phyloP scores from a whole-genome alignment of 1,284 basidiomycete species.

The Megacollybia platyphylla region DNA sequence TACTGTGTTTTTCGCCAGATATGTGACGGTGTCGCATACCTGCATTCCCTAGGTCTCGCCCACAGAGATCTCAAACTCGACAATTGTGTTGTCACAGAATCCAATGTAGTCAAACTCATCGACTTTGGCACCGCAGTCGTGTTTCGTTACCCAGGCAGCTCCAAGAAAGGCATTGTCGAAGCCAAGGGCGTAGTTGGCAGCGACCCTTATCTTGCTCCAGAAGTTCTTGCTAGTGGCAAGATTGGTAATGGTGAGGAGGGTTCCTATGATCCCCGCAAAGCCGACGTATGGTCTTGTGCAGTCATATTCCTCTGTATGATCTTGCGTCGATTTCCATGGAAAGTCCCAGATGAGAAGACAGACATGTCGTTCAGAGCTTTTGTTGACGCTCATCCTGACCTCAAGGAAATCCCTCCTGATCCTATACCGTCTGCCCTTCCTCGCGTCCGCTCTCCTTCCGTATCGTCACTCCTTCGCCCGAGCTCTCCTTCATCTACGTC shows the following conservation, averaged over 20 bases:
- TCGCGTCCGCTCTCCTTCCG: background rate
- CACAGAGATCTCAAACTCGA: conserved; percentile 99
- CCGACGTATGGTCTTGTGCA: conserved; percentile 96
- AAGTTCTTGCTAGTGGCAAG: conserved; percentile 66
- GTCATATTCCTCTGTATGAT: conserved; percentile 99
- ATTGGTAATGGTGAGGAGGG: background rate
- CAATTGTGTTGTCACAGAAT: conserved; percentile 96
- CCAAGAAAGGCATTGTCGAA: conserved; percentile 35
- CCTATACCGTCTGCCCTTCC: background rate
- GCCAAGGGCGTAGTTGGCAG: conserved; percentile 93
- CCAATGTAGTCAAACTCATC: conserved; percentile 96
- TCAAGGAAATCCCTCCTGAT: conserved; percentile 40
- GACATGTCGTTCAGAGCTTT: conserved; percentile 90
- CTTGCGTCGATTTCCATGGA: conserved; percentile 96
- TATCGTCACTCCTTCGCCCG: conserved; percentile 2
- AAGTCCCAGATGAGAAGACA: conserved; percentile 89
- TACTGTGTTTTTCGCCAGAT: conserved; percentile 99
- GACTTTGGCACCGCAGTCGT: conserved; percentile 99
- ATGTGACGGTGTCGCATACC: conserved; percentile 94
- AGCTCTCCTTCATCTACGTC: conserved; percentile 1
- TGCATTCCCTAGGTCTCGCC: conserved; percentile 79
- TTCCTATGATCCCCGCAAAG: conserved; percentile 87
- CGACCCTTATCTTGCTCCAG: conserved; percentile 96
- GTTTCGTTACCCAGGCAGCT: conserved; percentile 92
- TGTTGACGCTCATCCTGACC: conserved; percentile 84